Base-by-base conservation (phyloP, 176 grass and related monocot genomes). In the Oryza coarctata region DNA sequence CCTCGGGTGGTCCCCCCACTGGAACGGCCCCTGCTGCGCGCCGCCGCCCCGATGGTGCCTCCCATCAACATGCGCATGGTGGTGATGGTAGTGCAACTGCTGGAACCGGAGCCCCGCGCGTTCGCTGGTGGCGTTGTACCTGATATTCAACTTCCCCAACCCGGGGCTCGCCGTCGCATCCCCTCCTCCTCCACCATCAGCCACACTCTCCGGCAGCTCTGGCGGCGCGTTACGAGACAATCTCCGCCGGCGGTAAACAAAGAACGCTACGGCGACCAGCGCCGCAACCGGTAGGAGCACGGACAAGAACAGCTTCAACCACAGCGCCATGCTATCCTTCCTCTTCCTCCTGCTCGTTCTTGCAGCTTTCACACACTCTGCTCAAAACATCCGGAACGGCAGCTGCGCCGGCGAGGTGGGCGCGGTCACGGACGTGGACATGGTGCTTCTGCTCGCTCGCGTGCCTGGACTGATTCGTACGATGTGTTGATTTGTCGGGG, bases 1-100 rank as follows among this genome's bases (percentile, higher is more conserved):
- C 32, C 88, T 41, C 22, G 93, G 97, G 74, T 99, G 93, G 6
- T 99, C 82, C 3, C 57, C 38, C 97, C 97, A 99, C 73, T 76
- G 66, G 89, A 99, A 99, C 18, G 80, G 20, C 1, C 55, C 77
- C 68, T 86, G 83, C 71, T 82, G 83, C 44, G 47, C 75, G 3
- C n/a, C 75, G 17, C 55, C 90, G 35, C 58, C 61, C 1, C 15
- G 15, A 17, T 81, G 86, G 20, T 87, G 80, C 70, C 81, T 26
- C 9, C 14, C 2, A 27, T 83, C 66, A 3, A 8, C 87, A 38
- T 65, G 67, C 5, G 3, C 58, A 22, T 79, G 76, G 6, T 60
- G 69, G 44, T 81, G 78, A 8, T 85, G 81, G 7, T 86, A 86
- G 38, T 93, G 83, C 78, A 91, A 14, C 74, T 90, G 95, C 63